Base-by-base conservation (phyloP, 768 basidiomycete species). In the Mycena rosella region DNA sequence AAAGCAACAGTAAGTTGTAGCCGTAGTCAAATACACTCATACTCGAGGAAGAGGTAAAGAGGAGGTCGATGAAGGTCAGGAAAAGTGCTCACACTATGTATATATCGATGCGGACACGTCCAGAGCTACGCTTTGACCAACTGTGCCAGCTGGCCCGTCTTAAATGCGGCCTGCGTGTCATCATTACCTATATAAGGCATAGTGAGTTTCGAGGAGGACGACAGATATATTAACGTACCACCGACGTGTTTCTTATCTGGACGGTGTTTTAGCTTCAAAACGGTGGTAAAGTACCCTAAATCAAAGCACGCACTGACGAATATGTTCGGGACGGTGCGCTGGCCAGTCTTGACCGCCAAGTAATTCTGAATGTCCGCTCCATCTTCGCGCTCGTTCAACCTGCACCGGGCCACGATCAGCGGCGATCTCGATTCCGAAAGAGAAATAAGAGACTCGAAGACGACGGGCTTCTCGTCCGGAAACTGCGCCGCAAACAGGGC, bases 261-360 rank as follows among this genome's bases (percentile, higher is more conserved):
- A 27, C 34, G 29, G 48, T 27, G 24, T 32, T n/a, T 3, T 17
- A 42, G 36, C n/a, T 45, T 29, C 11, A 14, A 15, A 51, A 26
- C 29, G 30, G n/a, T 36, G 54, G 10, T 20, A 42, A 17, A 13
- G 13, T 13, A 9, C 38, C n/a, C 36, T 34, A 42, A 29, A 17
- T 27, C 17, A 29, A 27, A 7, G 11, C 56, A 81, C 84, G 84
- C 66, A 93, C 91, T 86, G 74, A 95, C 85, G 80, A 93, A 95
- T 64, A 93, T 84, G 74, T 89, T 92, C 32, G 94, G 94, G 7
- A 95, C 94, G 14, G 90, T 91, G 24, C 86, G 77, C 71, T 91
- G 93, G 0, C 84, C 84, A 0, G 91, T 92, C 84, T 88, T 91
- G 71, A 85, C 60, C 2, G 14, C 24, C 5, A 96, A 82, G 72